Evolutionary conservation across 106 monocot genomes (phyloP), one percentile per base, ranked within the genome.

Genomic region (Xerophyta viscosa): DNA sequence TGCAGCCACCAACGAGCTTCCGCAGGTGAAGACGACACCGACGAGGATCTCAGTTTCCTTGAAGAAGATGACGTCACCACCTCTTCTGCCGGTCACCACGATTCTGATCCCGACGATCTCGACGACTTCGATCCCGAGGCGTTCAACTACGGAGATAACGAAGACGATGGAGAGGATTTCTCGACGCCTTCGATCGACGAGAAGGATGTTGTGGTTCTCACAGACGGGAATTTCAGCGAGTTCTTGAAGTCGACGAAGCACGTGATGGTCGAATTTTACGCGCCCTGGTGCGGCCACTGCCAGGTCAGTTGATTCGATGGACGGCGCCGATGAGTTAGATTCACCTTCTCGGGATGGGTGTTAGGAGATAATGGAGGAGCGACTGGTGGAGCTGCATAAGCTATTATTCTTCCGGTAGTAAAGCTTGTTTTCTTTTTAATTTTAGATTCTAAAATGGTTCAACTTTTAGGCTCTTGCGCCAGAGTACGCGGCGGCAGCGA

Each of bases 261-360:
- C 67, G 94, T 85, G 49, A 62, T 96, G 84, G 88, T 96, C 33
- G 94, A 96, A 67, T 96, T 96, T 76, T 96, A 88, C 61, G 94
- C 94, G 17, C 94, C 94, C 24, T 96, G 94, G 94, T 96, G 94
- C 81, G 85, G 79, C 1, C 88, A 96, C 59, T 96, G 94, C 62
- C 72, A 79, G 64, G 70, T 78, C n/a, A n/a, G n/a, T n/a, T n/a
- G n/a, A n/a, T n/a, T n/a, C n/a, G n/a, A n/a, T n/a, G n/a, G n/a
- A n/a, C n/a, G n/a, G n/a, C n/a, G n/a, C n/a, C n/a, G n/a, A n/a
- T n/a, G n/a, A n/a, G n/a, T n/a, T n/a, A n/a, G n/a, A n/a, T n/a
- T n/a, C n/a, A n/a, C n/a, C n/a, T n/a, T n/a, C n/a, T n/a, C n/a
- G n/a, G n/a, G n/a, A n/a, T n/a, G n/a, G n/a, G n/a, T n/a, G n/a